These are phyloP conservation scores for Polytrichum commune DNA, from an alignment of 225 moss, liverwort and hornwort species.

Conservation along the genomic window DNA sequence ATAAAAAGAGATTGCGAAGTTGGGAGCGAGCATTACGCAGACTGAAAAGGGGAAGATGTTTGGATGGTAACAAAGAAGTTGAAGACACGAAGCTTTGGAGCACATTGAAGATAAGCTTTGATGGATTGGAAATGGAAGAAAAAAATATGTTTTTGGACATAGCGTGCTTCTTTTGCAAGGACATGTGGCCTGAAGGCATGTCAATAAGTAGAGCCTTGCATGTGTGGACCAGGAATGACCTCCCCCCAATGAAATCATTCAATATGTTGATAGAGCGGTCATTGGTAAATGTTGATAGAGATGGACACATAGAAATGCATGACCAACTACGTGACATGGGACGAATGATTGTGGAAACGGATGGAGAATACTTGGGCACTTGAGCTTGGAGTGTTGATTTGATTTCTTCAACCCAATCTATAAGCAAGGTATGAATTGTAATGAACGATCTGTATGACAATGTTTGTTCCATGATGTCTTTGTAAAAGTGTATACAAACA, in stretches of 20 bases:
- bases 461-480: too few species aligned
- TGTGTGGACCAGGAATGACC: neutral
- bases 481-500: too few species aligned
- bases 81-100: neutral
- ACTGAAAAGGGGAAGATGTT: neutral
- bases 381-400: neutral
- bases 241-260: neutral
- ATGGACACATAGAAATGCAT: neutral
- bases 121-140: neutral
- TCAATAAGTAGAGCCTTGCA: neutral
- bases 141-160: slow-evolving; percentile 1
- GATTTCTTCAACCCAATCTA: neutral
- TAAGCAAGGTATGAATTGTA: neutral
- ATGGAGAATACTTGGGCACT: neutral
- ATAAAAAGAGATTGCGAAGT: neutral
- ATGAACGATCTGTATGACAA: neutral
- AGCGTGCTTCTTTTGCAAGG: neutral
- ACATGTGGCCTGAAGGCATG: neutral
- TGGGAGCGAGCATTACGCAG: neutral
- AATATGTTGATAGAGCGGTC: neutral
- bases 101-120: neutral
- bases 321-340: neutral
- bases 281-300: neutral
- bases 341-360: neutral
- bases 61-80: neutral